These are phyloP conservation scores for Ananas comosus DNA, from an alignment of 176 grass and related monocot genomes.

Conservation along the genomic window DNA sequence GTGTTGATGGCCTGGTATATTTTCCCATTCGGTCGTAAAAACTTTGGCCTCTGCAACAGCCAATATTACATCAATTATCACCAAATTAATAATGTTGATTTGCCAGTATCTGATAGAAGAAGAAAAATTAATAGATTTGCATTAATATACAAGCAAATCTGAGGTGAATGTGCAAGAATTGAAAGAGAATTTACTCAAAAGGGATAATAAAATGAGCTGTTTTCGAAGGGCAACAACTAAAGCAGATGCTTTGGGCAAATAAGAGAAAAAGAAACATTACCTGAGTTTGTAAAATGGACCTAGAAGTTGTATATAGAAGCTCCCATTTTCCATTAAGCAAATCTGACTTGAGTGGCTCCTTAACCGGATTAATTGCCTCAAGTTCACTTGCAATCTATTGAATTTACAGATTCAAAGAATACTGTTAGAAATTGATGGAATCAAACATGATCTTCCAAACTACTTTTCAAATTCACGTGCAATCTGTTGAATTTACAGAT, in stretches of 20 bases:
- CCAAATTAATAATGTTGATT: not conserved
- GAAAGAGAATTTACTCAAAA: not conserved
- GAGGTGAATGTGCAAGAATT: not conserved
- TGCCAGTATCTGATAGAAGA: not conserved
- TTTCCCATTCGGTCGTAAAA: constrained; percentile 67
- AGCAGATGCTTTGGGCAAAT: not conserved
- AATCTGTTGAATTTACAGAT: constrained; percentile 28
- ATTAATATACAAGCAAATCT: too few relatives aligned
- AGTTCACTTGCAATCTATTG: constrained; percentile 48
- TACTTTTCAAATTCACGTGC: constrained; percentile 36
- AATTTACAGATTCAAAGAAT: not conserved
- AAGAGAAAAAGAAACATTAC: constrained; percentile 13
- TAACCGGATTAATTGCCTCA: constrained; percentile 55
- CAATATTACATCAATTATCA: constrained; percentile 1
- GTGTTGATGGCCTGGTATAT: constrained; percentile 88
- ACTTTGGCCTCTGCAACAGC: constrained; percentile 68
- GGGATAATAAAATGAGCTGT: too few relatives aligned
- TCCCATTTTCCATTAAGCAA: constrained; percentile 93
- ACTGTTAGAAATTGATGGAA: not conserved
- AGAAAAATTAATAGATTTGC: not conserved
- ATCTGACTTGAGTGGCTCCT: constrained; percentile 83
- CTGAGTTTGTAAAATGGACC: constrained; percentile 64
- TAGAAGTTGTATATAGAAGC: constrained; percentile 82
- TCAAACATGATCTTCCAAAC: not conserved
- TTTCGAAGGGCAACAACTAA: too few relatives aligned